These are phyloP conservation scores for Circinella umbellata DNA, from an alignment of 371 early-diverging fungal species.

Conservation along the genomic window DNA sequence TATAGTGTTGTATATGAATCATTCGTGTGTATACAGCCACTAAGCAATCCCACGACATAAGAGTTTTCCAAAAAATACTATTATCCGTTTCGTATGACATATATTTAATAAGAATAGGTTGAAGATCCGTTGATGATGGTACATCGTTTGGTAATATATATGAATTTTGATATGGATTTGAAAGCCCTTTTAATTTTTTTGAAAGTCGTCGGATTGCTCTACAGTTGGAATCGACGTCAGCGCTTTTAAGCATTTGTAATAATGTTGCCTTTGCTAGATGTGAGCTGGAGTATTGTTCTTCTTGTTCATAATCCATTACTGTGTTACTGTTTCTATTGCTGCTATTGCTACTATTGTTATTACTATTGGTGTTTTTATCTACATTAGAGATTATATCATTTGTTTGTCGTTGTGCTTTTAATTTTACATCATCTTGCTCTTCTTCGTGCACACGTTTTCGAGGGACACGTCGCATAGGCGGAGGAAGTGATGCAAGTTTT, in stretches of 20 bases:
- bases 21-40: conserved; percentile 31
- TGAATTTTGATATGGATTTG: neutral
- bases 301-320: neutral
- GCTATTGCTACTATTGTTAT: neutral
- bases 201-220: conserved; percentile 22
- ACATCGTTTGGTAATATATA: conserved; percentile 24
- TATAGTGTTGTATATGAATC: conserved; percentile 29
- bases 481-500: neutral
- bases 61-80: conserved; percentile 16
- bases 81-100: conserved; percentile 16
- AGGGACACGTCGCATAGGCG: neutral
- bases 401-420: neutral
- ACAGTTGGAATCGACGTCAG: conserved; percentile 17
- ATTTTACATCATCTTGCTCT: neutral
- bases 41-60: conserved; percentile 46
- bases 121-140: conserved; percentile 25
- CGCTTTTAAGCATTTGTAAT: conserved; percentile 26
- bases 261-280: conserved; percentile 12
- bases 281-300: neutral
- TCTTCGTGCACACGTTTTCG: neutral
- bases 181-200: conserved; percentile 14
- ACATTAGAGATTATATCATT: neutral
- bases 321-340: neutral
- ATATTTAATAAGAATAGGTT: conserved; percentile 25
- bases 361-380: neutral